Percentiles rank a stretch among this genome's conserved stretches.
phyloP scores from a whole-genome alignment of 2,329 filamentous ascomycete species.

The Clonostachys chloroleuca region DNA sequence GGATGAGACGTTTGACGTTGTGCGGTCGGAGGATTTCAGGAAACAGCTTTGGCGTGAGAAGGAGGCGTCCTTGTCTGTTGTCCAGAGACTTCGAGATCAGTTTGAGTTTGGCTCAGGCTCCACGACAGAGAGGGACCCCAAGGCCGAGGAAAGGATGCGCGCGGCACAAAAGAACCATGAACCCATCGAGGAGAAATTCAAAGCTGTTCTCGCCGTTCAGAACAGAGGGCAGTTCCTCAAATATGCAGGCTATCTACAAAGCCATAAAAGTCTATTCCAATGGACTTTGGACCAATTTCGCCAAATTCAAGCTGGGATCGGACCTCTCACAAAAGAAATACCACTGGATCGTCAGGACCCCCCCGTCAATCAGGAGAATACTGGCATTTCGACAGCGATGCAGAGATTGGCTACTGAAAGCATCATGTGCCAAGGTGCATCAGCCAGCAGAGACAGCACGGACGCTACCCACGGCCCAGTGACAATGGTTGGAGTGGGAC shows the following conservation, averaged over 20 bases:
- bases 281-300: slow-evolving; percentile 20
- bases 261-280: slow-evolving; percentile 10
- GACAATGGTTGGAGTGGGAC: too few relatives aligned
- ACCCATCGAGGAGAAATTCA: neutral
- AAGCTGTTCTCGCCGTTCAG: neutral
- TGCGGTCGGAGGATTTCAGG: neutral
- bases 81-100: neutral
- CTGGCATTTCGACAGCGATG: too few relatives aligned
- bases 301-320: slow-evolving; percentile 16
- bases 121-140: slow-evolving; percentile 4
- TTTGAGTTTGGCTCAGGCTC: neutral
- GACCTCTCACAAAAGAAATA: neutral
- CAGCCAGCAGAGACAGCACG: too few relatives aligned
- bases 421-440: too few relatives aligned
- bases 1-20: slow-evolving; percentile 7
- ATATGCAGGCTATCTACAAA: slow-evolving; percentile 7
- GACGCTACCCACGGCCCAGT: too few relatives aligned
- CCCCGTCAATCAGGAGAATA: too few relatives aligned
- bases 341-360: too few relatives aligned
- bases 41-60: neutral
- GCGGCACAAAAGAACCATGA: slow-evolving; percentile 5
- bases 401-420: too few relatives aligned
- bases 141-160: slow-evolving; percentile 1
- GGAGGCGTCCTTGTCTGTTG: neutral
- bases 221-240: neutral